Evolutionary conservation across 2,329 filamentous ascomycete species (phyloP).

Genomic region (Westerdykella aurantiaca): DNA sequence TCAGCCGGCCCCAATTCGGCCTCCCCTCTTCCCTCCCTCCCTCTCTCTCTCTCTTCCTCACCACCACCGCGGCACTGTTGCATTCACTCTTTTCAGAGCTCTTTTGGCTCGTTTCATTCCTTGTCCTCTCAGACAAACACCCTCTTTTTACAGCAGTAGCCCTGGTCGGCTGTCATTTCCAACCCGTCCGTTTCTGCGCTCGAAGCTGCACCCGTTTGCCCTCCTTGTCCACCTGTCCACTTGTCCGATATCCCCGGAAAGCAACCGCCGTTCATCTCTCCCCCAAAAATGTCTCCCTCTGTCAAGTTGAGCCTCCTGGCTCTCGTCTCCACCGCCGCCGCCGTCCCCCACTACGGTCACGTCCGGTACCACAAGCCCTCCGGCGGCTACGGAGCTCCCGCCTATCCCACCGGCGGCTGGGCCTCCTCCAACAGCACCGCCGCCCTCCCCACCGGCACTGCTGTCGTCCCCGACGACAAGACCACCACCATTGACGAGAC

Average conservation of each 20-base stretch:
- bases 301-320: slow-evolving; percentile 41
- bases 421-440: slow-evolving; percentile 21
- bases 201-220: slow-evolving; percentile 31
- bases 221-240: slow-evolving; percentile 9
- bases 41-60: slow-evolving; percentile 14
- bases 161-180: slow-evolving; percentile 38
- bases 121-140: slow-evolving; percentile 30
- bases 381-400: slow-evolving; percentile 4
- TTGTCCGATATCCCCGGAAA: slow-evolving; percentile 8
- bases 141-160: slow-evolving; percentile 35
- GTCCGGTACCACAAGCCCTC: slow-evolving; percentile 27
- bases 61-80: slow-evolving; percentile 29
- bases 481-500: slow-evolving; percentile 23
- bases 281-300: slow-evolving; percentile 25
- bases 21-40: slow-evolving; percentile 17
- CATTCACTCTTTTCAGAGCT: slow-evolving; percentile 38
- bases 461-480: slow-evolving; percentile 13
- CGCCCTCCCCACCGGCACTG: slow-evolving; percentile 18
- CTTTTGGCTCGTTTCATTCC: slow-evolving; percentile 36
- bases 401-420: slow-evolving; percentile 31
- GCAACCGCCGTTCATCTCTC: slow-evolving; percentile 2
- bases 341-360: slow-evolving; percentile 32
- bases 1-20: too few species aligned
- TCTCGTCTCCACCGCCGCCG: slow-evolving; percentile 37
- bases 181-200: slow-evolving; percentile 22